A percentile compares a stretch with the other conserved stretches of the same genome.
These are phyloP conservation scores for Phytophthora hibernalis DNA, from an alignment of 352 stramenopile species.

Conservation along the genomic window DNA sequence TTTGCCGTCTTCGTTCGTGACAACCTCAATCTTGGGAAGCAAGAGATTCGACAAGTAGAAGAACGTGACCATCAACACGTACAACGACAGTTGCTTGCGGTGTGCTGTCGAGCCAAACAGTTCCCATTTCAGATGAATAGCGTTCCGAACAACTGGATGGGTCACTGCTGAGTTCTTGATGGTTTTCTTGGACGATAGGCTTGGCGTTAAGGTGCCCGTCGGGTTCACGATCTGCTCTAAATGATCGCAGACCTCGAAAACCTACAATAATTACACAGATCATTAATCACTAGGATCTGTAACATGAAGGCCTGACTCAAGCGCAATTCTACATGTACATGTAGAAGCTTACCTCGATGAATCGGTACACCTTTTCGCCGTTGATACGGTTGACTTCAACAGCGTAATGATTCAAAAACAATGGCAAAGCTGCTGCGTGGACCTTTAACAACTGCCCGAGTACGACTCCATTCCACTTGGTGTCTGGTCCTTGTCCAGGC, in stretches of 20 bases:
- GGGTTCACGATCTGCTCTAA: conserved; percentile 53
- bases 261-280: conserved; percentile 22
- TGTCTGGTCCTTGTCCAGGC: conserved; percentile 31
- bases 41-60: conserved; percentile 66
- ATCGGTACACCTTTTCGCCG: conserved; percentile 53
- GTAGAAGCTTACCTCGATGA: conserved; percentile 40
- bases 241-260: conserved; percentile 50
- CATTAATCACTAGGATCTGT: not conserved
- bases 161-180: conserved; percentile 48
- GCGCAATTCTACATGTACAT: too few relatives aligned
- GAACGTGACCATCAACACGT: conserved; percentile 56
- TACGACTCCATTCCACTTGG: conserved; percentile 54
- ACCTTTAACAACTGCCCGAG: conserved; percentile 53
- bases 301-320: not conserved
- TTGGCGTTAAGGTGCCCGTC: conserved; percentile 32
- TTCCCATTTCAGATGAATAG: conserved; percentile 63
- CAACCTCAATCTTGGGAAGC: conserved; percentile 50
- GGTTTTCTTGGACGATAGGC: conserved; percentile 41
- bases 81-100: conserved; percentile 51
- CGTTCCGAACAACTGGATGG: conserved; percentile 59
- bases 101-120: conserved; percentile 49
- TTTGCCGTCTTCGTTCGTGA: conserved; percentile 36
- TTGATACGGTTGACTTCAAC: conserved; percentile 58
- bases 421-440: conserved; percentile 41
- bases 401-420: conserved; percentile 60